Evolutionary conservation across 106 monocot genomes (phyloP), one percentile per base, ranked within the genome.

Genomic region (Dendrobium chrysotoxum): DNA sequence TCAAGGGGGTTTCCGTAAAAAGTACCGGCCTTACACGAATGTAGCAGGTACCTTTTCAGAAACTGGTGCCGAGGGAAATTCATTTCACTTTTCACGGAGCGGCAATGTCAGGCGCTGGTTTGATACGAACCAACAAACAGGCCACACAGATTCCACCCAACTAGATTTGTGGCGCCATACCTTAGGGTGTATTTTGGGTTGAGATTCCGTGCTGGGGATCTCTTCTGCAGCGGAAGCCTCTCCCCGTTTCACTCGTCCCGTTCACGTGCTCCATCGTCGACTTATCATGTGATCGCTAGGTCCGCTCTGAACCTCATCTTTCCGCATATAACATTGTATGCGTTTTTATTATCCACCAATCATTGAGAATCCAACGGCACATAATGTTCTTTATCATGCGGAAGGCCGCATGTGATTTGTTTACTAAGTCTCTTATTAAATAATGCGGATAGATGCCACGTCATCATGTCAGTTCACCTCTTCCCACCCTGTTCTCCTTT

Each of bases 181-280:
- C 0, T 4, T 0, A 0, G 21, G 73, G 73, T 74, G 73, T 5
- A 8, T 5, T 20, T 20, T 74, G 40, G 28, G 73, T 74, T 31
- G 5, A 11, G 9, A 28, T 20, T 41, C 17, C 17, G 40, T 0
- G 16, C 40, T 0, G 4, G 25, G 25, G 67, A 68, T 38, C 18
- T 17, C 3, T 21, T 73, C 39, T 74, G 40, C 73, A 40, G 21
- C 41, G 40, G 17, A 74, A 39, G 40, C 73, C 16, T 40, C 73
- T 74, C 73, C 21, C 40, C 73, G 73, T 70, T 74, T 74, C 41
- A 3, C 73, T 74, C 41, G 40, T 74, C 73, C 68, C 40, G 41
- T 20, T 74, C 73, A 74, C 73, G 73, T 74, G 73, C 41, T 40
- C 73, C 72, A 41, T 74, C 73, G 41, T 74, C 39, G 39, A 21